Evolutionary conservation across 129 eudicot genomes (phyloP), one percentile per base, ranked within the genome.

Genomic region (Saussurea involucrata): DNA sequence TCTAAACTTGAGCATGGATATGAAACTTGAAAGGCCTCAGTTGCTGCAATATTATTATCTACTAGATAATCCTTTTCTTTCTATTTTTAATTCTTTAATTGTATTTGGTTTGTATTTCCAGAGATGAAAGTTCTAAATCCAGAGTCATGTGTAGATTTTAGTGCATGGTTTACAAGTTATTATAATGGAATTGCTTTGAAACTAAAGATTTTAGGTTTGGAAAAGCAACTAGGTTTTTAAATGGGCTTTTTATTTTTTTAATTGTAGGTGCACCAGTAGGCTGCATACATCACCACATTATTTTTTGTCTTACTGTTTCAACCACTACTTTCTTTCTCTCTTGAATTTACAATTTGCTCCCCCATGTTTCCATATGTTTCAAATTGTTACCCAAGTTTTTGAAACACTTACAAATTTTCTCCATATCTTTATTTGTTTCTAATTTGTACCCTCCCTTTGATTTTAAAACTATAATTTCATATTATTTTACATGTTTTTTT

Each of bases 1-100:
- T 74, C 20, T 76, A 37, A 61, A 71, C 83, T 80, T 81, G 72
- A 85, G 74, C 85, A 85, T 81, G 80, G 78, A 24, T 79, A 79
- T 78, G 84, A n/a, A n/a, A n/a, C n/a, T n/a, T n/a, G n/a, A 90
- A 85, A 83, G 92, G 84, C 86, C 81, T 81, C 79, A 80, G 76
- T 75, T 89, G 88, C 85, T 87, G 83, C 84, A 84, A 81, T 79
- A 84, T n/a, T n/a, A n/a, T n/a, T n/a, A n/a, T 81, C 92, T 81
- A 87, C 88, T 81, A 78, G 86, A 75, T 72, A 63, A 29, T 66
- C 67, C 27, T 49, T 55, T 49, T 76, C 76, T 6, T 53, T 66
- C 20, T 63, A 10, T 74, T 73, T 71, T 4, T 49, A 8, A 46
- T 22, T 15, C 42, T 28, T 72, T 27, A 73, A 55, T 53, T 44